phyloP scores from a whole-genome alignment of 345 rosid species.

The Populus pruinosa region DNA sequence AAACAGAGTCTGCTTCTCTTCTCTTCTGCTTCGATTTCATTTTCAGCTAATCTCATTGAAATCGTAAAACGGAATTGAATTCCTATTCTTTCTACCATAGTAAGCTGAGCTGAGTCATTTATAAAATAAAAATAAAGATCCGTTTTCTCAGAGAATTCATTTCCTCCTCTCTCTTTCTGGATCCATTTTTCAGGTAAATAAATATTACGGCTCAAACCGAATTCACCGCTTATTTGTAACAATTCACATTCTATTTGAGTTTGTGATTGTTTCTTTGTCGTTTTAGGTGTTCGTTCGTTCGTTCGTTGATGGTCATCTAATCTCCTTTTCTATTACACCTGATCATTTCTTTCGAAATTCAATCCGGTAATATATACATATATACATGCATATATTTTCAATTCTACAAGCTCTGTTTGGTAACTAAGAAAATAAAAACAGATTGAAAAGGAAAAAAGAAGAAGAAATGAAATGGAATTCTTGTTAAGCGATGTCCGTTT shows the following conservation, averaged over 20 bases:
- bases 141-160: background rate
- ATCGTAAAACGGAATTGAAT: background rate
- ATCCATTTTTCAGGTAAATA: background rate
- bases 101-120: background rate
- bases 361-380: constrained; percentile 13
- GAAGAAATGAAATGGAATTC: background rate
- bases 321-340: background rate
- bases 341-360: background rate
- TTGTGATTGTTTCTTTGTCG: background rate
- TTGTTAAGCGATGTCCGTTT: background rate
- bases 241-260: background rate
- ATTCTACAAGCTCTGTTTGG: constrained; percentile 20
- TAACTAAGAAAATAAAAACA: constrained; percentile 11
- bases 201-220: background rate
- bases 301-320: constrained; percentile 68
- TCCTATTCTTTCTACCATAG: background rate
- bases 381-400: background rate
- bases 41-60: background rate
- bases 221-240: background rate
- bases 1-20: background rate
- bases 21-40: background rate
- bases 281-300: constrained; percentile 24
- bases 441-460: background rate
- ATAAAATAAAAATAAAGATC: background rate
- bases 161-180: too few relatives aligned